Base-by-base conservation (phyloP, 768 basidiomycete genomes). In the Tremella yokohamensis region DNA sequence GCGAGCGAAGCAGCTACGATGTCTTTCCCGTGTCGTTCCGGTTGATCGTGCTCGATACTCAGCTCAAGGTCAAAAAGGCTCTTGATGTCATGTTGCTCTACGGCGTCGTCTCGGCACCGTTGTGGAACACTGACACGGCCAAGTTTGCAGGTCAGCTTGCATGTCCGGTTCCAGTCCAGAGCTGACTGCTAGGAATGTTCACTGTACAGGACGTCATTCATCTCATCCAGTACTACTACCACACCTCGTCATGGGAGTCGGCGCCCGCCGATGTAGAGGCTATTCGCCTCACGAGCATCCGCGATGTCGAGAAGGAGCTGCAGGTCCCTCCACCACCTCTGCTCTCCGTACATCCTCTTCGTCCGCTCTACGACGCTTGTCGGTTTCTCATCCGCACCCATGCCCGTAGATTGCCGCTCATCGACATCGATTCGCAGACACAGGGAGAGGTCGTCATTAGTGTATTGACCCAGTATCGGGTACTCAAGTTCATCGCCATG, bases 151-250 rank as follows among this genome's bases (percentile, higher is more conserved):
- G 76, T 74, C 38, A 54, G 74, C 58, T 18, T n/a, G 2, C 26
- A 9, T 12, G 40, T n/a, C 9, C n/a, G 15, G 22, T 40, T 11
- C 3, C 18, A 19, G 54, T 20, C 1, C 37, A 22, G 22, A 55
- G 58, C 65, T 64, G 53, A 62, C 50, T 25, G 40, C 8, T n/a
- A 77, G 96, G 96, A 60, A 98, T 99, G 94, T 87, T 99, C 72
- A 99, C 96, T 8, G 90, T 98, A n/a, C 84, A 91, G 57, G 96
- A 99, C 77, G 92, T 99, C 76, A 97, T 99, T 57, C 96, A 99
- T 76, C 85, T 99, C 64, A 98, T 99, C 64, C 96, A 99, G 70
- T 96, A 93, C 79, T 99, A 97, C 77, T 96, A 97, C 77, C 85
- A 86, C 48, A 89, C 87, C 12, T 79, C 83, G 1, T 85, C 88